phyloP scores from a whole-genome alignment of 2,329 filamentous ascomycete genomes.

The Apiospora sp. region DNA sequence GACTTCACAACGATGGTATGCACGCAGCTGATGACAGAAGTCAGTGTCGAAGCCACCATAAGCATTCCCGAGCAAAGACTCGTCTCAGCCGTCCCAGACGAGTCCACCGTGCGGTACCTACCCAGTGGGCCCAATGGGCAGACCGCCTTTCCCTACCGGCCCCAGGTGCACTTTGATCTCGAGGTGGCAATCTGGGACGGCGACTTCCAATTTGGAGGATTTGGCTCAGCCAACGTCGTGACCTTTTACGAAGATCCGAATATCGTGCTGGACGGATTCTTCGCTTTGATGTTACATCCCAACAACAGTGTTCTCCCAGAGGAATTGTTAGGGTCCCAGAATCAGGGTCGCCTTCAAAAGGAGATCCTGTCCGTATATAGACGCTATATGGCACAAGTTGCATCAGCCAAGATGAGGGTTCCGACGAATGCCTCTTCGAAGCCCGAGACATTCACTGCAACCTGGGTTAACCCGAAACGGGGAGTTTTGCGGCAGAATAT shows the following conservation, averaged over 20 bases:
- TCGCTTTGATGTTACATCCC: slow-evolving; percentile 26
- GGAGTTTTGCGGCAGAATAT: slow-evolving; percentile 25
- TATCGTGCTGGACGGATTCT: slow-evolving; percentile 21
- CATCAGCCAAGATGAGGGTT: slow-evolving; percentile 25
- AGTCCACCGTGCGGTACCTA: slow-evolving; percentile 21
- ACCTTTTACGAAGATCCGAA: slow-evolving; percentile 1
- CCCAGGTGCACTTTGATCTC: slow-evolving; percentile 23
- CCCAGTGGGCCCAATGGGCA: slow-evolving; percentile 23
- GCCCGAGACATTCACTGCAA: slow-evolving; percentile 21
- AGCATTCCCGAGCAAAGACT: slow-evolving; percentile 22
- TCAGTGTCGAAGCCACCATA: slow-evolving; percentile 20
- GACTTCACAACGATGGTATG: slow-evolving; percentile 25
- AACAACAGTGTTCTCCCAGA: slow-evolving; percentile 16
- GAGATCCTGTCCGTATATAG: slow-evolving; percentile 23
- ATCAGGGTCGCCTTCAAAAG: slow-evolving; percentile 21
- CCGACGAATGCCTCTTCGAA: slow-evolving; percentile 6
- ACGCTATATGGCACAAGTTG: slow-evolving; percentile 25
- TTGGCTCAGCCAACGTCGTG: background rate
- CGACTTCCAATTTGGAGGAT: slow-evolving; percentile 21
- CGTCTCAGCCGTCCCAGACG: slow-evolving; percentile 23
- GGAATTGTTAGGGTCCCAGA: slow-evolving; percentile 16
- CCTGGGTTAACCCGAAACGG: slow-evolving; percentile 24
- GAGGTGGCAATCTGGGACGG: slow-evolving; percentile 23
- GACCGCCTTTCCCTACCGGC: slow-evolving; percentile 23
- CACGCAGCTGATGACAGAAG: slow-evolving; percentile 24